phyloP scores from a whole-genome alignment of 352 stramenopile species.

The Lagenidium sp. region DNA sequence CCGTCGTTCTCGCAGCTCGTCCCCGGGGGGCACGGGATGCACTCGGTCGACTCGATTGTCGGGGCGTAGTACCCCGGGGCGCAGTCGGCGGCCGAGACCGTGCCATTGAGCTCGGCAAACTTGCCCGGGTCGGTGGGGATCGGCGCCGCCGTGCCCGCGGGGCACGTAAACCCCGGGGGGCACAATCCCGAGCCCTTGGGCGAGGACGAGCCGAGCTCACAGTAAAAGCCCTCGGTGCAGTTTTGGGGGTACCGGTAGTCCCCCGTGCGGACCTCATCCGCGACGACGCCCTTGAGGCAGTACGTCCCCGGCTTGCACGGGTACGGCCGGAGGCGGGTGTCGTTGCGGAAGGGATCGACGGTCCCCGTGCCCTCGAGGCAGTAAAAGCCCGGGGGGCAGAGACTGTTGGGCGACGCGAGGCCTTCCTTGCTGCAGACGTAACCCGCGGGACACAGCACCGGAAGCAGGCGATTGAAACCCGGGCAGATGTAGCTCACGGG shows the following conservation, averaged over 20 bases:
- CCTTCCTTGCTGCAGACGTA: conserved; percentile 88
- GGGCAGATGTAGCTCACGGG: conserved; percentile 92
- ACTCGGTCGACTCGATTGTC: conserved; percentile 92
- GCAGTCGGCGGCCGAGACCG: conserved; percentile 87
- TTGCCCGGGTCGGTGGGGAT: conserved; percentile 89
- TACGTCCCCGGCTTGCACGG: conserved; percentile 94
- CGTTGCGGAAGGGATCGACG: conserved; percentile 93
- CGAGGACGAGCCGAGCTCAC: conserved; percentile 87
- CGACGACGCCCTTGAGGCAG: conserved; percentile 92
- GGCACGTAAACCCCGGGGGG: conserved; percentile 92
- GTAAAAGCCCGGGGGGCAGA: conserved; percentile 94
- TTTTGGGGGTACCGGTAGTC: conserved; percentile 91
- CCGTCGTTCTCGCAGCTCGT: conserved; percentile 90
- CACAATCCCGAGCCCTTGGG: conserved; percentile 92
- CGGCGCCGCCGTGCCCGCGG: conserved; percentile 87
- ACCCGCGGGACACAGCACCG: conserved; percentile 86
- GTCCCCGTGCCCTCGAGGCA: conserved; percentile 92
- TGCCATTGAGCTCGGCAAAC: conserved; percentile 90
- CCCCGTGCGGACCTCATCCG: conserved; percentile 75
- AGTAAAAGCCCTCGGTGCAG: conserved; percentile 94
- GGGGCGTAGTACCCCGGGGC: conserved; percentile 94
- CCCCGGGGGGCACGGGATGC: conserved; percentile 89
- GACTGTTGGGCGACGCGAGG: conserved; percentile 84
- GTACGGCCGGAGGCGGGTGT: conserved; percentile 94
- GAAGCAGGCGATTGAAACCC: conserved; percentile 87